These are phyloP conservation scores for Pseudopithomyces chartarum DNA, from an alignment of 2,329 filamentous ascomycete species.

Conservation along the genomic window DNA sequence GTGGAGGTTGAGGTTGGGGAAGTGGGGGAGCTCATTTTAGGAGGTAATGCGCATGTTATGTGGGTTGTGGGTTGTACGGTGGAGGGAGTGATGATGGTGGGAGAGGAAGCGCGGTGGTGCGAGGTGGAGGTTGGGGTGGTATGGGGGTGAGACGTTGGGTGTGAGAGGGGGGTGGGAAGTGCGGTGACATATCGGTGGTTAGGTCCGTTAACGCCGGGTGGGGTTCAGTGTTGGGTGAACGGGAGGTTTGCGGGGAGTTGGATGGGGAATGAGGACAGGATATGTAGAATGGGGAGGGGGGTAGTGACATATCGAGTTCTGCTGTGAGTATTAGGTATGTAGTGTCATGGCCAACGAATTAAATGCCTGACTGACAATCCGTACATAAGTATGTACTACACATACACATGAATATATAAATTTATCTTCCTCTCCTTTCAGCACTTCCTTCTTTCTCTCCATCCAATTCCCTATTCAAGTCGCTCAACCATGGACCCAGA, in stretches of 20 bases:
- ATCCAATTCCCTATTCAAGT: too few relatives aligned
- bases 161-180: neutral
- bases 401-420: too few relatives aligned
- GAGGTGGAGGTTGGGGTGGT: neutral
- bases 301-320: neutral
- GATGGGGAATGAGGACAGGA: neutral
- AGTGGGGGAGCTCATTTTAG: conserved; percentile 28
- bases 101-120: neutral
- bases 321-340: too few relatives aligned
- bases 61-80: neutral
- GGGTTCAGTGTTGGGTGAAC: neutral
- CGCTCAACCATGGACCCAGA: conserved; percentile 11
- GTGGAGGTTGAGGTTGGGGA: conserved; percentile 44
- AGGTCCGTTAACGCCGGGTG: neutral
- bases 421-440: too few relatives aligned
- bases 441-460: too few relatives aligned
- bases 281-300: neutral
- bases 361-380: too few relatives aligned
- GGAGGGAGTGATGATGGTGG: neutral
- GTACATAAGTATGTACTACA: too few relatives aligned
- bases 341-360: too few relatives aligned
- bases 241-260: neutral
- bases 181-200: conserved; percentile 14
- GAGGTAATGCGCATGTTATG: neutral
- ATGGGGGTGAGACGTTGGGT: conserved; percentile 4